These are phyloP conservation scores for Podila epicladia DNA, from an alignment of 192 early-diverging fungal species.

Conservation along the genomic window DNA sequence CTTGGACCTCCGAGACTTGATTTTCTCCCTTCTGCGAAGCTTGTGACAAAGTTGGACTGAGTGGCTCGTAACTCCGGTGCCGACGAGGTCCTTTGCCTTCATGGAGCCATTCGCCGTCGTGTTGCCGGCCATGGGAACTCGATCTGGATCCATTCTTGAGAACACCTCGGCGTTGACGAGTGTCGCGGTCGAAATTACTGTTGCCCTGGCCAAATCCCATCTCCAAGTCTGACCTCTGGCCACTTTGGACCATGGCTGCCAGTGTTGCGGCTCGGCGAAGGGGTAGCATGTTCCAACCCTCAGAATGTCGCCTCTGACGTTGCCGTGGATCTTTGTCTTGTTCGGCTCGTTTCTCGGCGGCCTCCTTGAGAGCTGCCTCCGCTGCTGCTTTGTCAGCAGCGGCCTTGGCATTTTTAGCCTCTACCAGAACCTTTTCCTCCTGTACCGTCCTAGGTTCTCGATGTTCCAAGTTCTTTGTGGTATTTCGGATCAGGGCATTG, in stretches of 20 bases:
- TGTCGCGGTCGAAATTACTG: background rate
- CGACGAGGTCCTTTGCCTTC: constrained; percentile 4
- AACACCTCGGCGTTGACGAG: background rate
- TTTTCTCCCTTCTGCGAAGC: background rate
- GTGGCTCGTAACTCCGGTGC: constrained; percentile 4
- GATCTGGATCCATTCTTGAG: constrained; percentile 18
- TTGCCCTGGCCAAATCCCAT: background rate
- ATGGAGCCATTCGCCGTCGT: background rate
- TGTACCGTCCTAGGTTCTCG: constrained; percentile 20
- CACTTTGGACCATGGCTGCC: constrained; percentile 12
- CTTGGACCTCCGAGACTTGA: background rate
- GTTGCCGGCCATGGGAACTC: constrained; percentile 1
- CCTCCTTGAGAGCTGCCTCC: constrained; percentile 6
- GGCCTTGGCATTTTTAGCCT: constrained; percentile 38
- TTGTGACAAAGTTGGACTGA: background rate
- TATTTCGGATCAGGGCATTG: constrained; percentile 18
- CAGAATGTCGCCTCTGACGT: constrained; percentile 14
- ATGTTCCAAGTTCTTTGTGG: constrained; percentile 41
- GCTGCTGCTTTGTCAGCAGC: constrained; percentile 26
- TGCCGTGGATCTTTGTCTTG: background rate
- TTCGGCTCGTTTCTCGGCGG: constrained; percentile 7
- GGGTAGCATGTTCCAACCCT: constrained; percentile 15
- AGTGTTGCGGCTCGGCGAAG: constrained; percentile 18
- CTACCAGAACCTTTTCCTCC: constrained; percentile 27
- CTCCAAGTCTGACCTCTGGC: constrained; percentile 16